These are phyloP conservation scores for Cerioporus squamosus DNA, from an alignment of 1,284 basidiomycete species.

Conservation along the genomic window DNA sequence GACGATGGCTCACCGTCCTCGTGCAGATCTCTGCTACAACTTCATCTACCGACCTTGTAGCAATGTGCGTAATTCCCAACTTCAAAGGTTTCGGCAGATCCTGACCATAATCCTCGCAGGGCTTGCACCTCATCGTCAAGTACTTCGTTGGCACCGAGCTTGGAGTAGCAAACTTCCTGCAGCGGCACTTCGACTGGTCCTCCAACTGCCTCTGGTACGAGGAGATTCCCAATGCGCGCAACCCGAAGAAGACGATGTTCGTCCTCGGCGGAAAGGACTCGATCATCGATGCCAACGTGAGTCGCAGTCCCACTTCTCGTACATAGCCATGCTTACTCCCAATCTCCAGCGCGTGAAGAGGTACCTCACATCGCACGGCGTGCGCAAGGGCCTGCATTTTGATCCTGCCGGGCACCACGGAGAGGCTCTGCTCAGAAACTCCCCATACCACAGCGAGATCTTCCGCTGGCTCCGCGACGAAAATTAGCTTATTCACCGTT, in stretches of 20 bases:
- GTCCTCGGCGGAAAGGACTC: conserved; percentile 82
- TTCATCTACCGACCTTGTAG: conserved; percentile 76
- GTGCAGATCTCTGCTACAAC: conserved; percentile 82
- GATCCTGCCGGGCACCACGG: conserved; percentile 76
- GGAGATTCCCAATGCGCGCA: conserved; percentile 79
- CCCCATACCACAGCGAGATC: conserved; percentile 60
- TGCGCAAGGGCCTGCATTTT: conserved; percentile 71
- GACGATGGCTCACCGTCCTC: not conserved
- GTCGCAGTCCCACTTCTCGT: conserved; percentile 19
- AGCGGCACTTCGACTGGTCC: conserved; percentile 85
- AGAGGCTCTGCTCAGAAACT: conserved; percentile 64
- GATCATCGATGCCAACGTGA: conserved; percentile 75
- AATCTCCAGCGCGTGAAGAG: conserved; percentile 63
- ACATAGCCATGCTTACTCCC: not conserved
- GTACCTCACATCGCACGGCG: conserved; percentile 79
- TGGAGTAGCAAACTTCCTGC: conserved; percentile 84
- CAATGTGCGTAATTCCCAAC: conserved; percentile 48
- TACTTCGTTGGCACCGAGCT: conserved; percentile 89
- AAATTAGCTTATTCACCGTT: not conserved
- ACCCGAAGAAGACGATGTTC: conserved; percentile 64
- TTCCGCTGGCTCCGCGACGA: conserved; percentile 63
- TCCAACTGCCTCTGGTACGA: conserved; percentile 90
- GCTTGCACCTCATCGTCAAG: conserved; percentile 78
- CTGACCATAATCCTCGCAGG: conserved; percentile 45
- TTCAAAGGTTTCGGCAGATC: conserved; percentile 2